Percentiles rank a stretch among this genome's conserved stretches.
phyloP scores from a whole-genome alignment of 768 basidiomycete genomes.

The Grammothele lineata region DNA sequence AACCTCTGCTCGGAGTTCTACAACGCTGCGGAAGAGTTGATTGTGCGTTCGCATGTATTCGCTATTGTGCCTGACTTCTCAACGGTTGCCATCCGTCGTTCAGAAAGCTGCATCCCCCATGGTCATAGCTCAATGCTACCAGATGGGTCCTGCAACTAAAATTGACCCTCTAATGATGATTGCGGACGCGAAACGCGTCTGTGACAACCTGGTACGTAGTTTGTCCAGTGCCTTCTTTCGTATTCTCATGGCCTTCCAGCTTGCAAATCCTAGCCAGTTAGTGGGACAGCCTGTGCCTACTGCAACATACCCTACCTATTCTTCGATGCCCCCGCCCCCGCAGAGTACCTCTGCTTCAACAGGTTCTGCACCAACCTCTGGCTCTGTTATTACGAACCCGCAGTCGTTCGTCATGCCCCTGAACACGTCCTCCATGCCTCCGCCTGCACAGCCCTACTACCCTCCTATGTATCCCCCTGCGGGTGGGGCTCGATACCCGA shows the following conservation, averaged over 20 bases:
- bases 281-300: constrained; percentile 53
- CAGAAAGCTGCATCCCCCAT: constrained; percentile 58
- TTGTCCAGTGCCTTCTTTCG: not conserved
- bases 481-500: constrained; percentile 45
- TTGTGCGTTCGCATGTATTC: constrained; percentile 46
- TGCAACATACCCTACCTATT: constrained; percentile 21
- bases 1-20: constrained; percentile 85
- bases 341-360: constrained; percentile 26
- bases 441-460: constrained; percentile 39
- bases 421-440: constrained; percentile 39
- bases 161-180: constrained; percentile 74
- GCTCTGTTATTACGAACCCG: constrained; percentile 63
- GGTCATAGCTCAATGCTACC: constrained; percentile 78
- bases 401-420: constrained; percentile 71
- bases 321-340: constrained; percentile 26
- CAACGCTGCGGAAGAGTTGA: constrained; percentile 77
- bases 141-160: constrained; percentile 62
- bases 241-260: constrained; percentile 34
- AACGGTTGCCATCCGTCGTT: constrained; percentile 1
- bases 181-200: constrained; percentile 70
- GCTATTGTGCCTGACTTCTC: constrained; percentile 3
- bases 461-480: constrained; percentile 32
- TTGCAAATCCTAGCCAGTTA: constrained; percentile 69
- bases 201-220: constrained; percentile 65
- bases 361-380: constrained; percentile 29